A percentile compares a stretch with the other conserved stretches of the same genome.
These are phyloP conservation scores for Phytophthora macrochlamydospora DNA, from an alignment of 352 stramenopile species.

Conservation along the genomic window DNA sequence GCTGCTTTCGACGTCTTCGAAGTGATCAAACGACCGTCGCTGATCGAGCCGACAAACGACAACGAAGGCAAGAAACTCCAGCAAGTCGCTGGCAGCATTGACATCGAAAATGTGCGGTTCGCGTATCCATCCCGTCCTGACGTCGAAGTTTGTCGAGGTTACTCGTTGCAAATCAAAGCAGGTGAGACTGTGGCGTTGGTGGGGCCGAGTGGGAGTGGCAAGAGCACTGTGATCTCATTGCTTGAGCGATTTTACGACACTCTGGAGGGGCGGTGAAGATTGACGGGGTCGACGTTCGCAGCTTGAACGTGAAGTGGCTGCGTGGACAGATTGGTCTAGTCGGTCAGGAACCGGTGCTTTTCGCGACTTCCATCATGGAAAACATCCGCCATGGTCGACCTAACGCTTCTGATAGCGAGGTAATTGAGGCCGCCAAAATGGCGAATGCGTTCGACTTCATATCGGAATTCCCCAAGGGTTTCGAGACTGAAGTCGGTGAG, in stretches of 20 bases:
- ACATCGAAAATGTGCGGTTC: constrained; percentile 83
- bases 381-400: constrained; percentile 78
- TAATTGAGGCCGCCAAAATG: constrained; percentile 64
- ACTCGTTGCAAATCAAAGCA: constrained; percentile 44
- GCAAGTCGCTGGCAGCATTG: constrained; percentile 55
- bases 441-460: constrained; percentile 95
- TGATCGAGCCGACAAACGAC: constrained; percentile 45
- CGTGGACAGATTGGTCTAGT: constrained; percentile 87
- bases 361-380: constrained; percentile 80
- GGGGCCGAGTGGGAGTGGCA: constrained; percentile 61
- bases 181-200: constrained; percentile 65
- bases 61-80: constrained; percentile 26
- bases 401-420: constrained; percentile 53
- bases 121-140: constrained; percentile 58
- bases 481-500: constrained; percentile 91
- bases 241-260: constrained; percentile 71
- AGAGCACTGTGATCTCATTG: constrained; percentile 64
- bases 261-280: constrained; percentile 41
- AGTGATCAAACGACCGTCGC: constrained; percentile 49
- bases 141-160: constrained; percentile 36
- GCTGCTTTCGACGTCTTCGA: constrained; percentile 55
- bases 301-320: constrained; percentile 72
- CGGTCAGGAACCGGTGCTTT: constrained; percentile 71
- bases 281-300: constrained; percentile 63
- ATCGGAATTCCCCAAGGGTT: constrained; percentile 84